These are phyloP conservation scores for Xerocomellus dryophilus DNA, from an alignment of 768 basidiomycete species.

Conservation along the genomic window DNA sequence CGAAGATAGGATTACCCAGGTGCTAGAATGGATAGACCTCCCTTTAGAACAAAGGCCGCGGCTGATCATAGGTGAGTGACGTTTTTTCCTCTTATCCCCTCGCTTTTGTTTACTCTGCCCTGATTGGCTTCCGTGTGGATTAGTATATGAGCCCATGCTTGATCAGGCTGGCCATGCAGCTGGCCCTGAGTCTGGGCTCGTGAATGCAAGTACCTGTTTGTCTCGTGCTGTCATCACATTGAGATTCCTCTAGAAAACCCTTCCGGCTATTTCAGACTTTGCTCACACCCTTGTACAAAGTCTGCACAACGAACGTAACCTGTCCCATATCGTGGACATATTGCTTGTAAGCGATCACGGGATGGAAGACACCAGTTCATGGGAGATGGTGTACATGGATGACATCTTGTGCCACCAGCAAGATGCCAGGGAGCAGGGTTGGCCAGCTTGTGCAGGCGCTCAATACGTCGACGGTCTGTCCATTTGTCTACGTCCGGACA, in stretches of 20 bases:
- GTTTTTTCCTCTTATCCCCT: neutral
- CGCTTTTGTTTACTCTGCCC: neutral
- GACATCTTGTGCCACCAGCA: slow-evolving; percentile 30
- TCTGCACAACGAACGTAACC: slow-evolving; percentile 64
- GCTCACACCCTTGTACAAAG: slow-evolving; percentile 43
- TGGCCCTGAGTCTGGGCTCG: slow-evolving; percentile 61
- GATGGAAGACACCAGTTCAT: slow-evolving; percentile 81
- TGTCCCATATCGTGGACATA: slow-evolving; percentile 78
- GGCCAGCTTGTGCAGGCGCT: slow-evolving; percentile 12
- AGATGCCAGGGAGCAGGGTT: slow-evolving; percentile 7
- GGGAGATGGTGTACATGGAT: slow-evolving; percentile 73
- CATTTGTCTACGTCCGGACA: neutral
- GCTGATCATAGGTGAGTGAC: slow-evolving; percentile 57
- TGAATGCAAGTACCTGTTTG: slow-evolving; percentile 51
- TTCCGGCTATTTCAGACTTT: slow-evolving; percentile 65
- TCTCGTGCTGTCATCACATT: neutral
- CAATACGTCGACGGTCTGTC: slow-evolving; percentile 13
- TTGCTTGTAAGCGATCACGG: slow-evolving; percentile 86
- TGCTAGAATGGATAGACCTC: slow-evolving; percentile 74
- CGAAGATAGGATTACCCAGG: slow-evolving; percentile 64
- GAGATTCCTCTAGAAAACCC: slow-evolving; percentile 47
- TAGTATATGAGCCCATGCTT: slow-evolving; percentile 80
- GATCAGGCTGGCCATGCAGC: slow-evolving; percentile 76
- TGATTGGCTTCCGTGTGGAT: neutral
- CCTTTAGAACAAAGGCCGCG: slow-evolving; percentile 61